phyloP scores from a whole-genome alignment of 306 rosid genomes.

The Cotoneaster glaucophyllus region DNA sequence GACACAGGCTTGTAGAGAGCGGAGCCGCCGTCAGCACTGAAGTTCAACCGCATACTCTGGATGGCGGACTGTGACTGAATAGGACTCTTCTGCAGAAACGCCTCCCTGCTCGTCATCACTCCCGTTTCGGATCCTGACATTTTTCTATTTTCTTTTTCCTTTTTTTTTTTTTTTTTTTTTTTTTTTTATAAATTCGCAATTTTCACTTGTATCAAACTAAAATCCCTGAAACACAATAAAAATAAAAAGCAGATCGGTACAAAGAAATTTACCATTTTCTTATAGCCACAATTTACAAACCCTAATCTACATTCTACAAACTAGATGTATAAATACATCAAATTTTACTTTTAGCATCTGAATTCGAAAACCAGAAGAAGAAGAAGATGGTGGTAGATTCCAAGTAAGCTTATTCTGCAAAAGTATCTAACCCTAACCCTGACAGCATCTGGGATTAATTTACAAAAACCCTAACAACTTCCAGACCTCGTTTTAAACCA shows the following conservation, averaged over 20 bases:
- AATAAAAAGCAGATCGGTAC: neutral
- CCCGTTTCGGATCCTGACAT: slow-evolving; percentile 75
- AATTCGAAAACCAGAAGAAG: neutral
- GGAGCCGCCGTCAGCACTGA: slow-evolving; percentile 27
- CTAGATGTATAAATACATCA: neutral
- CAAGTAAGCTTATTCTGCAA: slow-evolving; percentile 7
- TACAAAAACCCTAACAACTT: slow-evolving; percentile 13
- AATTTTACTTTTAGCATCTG: neutral
- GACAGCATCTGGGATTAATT: neutral
- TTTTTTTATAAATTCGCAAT: neutral
- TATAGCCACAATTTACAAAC: neutral
- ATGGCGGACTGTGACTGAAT: slow-evolving; percentile 21
- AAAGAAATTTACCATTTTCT: neutral
- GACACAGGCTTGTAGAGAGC: slow-evolving; percentile 33
- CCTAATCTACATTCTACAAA: neutral
- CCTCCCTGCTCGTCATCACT: slow-evolving; percentile 44
- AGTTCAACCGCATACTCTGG: slow-evolving; percentile 41
- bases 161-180: neutral
- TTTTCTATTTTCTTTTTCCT: neutral
- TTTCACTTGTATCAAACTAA: neutral
- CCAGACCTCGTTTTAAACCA: neutral
- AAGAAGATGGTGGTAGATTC: neutral
- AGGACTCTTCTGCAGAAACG: slow-evolving; percentile 23
- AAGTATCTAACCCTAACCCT: neutral
- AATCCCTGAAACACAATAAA: slow-evolving; percentile 3